Base-by-base conservation (phyloP, 225 moss, liverwort and hornwort genomes). In the Physcomitrellopsis africana region DNA sequence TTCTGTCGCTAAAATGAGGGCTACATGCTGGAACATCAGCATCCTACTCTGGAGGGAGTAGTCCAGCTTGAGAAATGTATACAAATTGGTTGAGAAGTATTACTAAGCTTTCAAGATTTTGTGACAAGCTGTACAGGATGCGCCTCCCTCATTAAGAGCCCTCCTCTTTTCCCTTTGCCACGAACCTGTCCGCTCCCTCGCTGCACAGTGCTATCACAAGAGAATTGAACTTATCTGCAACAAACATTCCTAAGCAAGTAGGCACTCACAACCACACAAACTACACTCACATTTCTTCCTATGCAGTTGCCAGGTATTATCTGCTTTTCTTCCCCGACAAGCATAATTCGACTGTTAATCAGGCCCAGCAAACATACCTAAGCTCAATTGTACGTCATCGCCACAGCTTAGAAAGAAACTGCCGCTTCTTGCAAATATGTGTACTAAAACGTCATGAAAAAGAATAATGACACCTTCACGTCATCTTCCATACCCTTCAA, bases 141-240 rank as follows among this genome's bases (percentile, higher is more conserved):
- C 42, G 19, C 57, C 16, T 76, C 75, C 76, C 47, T 80, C 70
- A 22, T 74, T 29, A 10, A 73, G 8, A 57, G 9, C 29, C 29
- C 68, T 17, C 44, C 63, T 68, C 68, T 44, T 66, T 58, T 76
- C 81, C 76, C 82, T 81, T 78, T 72, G 72, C 76, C 58, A 68
- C 27, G 65, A 45, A 57, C 54, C 52, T 41, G 51, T 70, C 61
- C 45, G 23, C 72, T 45, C 57, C 24, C 22, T 53, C 24, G 23
- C 59, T 60, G 68, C 42, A 37, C 27, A 52, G 45, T 27, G 52
- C 11, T 51, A 55, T 17, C 12, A 27, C 20, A 22, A 10, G 32
- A 37, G 32, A 37, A 37, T 37, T 37, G 7, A 37, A 37, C 32
- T 37, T 1, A 65, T 70, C 81, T 76, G 81, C 81, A 59, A 76